Percentiles rank a stretch among this genome's conserved stretches.
Conservation (phyloP, 352 stramenopile genomes). For the Phytopythium helicoides region DNA sequence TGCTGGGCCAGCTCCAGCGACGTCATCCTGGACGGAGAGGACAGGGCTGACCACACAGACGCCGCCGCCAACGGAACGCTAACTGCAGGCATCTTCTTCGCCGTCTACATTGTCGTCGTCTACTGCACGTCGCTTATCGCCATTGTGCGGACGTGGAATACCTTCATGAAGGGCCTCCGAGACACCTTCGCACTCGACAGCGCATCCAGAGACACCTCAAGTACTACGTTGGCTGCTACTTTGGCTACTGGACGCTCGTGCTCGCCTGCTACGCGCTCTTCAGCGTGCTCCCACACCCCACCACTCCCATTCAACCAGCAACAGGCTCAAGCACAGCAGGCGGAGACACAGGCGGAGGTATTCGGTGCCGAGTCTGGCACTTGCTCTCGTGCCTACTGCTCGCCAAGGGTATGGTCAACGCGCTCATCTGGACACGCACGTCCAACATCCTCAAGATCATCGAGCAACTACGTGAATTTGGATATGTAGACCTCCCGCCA, state of each 20-base stretch:
- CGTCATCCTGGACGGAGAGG: slow-evolving; percentile 28
- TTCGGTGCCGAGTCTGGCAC: slow-evolving; percentile 72
- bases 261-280: slow-evolving; percentile 69
- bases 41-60: neutral
- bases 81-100: slow-evolving; percentile 73
- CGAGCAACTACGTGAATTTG: slow-evolving; percentile 59
- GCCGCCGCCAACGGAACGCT: slow-evolving; percentile 30
- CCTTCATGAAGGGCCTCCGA: slow-evolving; percentile 66
- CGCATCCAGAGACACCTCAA: slow-evolving; percentile 82
- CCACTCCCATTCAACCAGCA: neutral
- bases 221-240: slow-evolving; percentile 88
- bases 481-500: slow-evolving; percentile 52
- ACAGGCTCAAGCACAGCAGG: neutral
- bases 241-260: slow-evolving; percentile 82
- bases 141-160: slow-evolving; percentile 78
- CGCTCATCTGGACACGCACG: slow-evolving; percentile 80
- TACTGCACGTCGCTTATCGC: slow-evolving; percentile 79
- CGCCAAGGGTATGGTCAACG: slow-evolving; percentile 77
- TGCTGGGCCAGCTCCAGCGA: slow-evolving; percentile 72
- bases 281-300: slow-evolving; percentile 42
- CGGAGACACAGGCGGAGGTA: slow-evolving; percentile 16
- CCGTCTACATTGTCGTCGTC: slow-evolving; percentile 76
- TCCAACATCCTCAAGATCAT: slow-evolving; percentile 81
- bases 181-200: slow-evolving; percentile 75
- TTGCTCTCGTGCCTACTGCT: slow-evolving; percentile 68